Evolutionary conservation across 148 eudicot genomes (phyloP), one percentile per base, ranked within the genome.

Genomic region (Rhododendron molle): DNA sequence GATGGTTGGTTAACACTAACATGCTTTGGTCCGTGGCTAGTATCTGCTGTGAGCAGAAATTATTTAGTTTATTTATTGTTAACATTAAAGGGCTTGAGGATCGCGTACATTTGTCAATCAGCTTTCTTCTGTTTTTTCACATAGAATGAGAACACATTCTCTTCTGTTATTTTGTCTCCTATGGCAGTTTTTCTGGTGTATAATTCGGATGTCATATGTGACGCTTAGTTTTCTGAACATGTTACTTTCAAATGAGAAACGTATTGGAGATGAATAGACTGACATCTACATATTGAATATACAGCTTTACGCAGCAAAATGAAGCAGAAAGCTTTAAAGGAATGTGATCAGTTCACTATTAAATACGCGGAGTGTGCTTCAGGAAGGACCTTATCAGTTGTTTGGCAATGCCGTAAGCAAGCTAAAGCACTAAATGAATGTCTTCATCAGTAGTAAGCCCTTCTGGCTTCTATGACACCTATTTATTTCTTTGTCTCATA

Each of bases 301-400:
- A 67, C 94, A 96, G 99, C 99, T 90, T 89, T 96, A 85, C 96
- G 98, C 90, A 96, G 99, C 93, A 96, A 96, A 91, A 96, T 96
- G 99, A 96, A 96, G 90, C 91, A 88, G 78, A 96, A 96, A 90
- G 99, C 99, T 15, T 88, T 96, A 9, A 95, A 95, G 86, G 93
- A 94, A 89, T 96, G 98, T 74, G 93, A 94, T 87, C 86, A 82
- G 5, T 94, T 87, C 62, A 89, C 95, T 79, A 81, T 93, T 72
- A 94, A 88, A 88, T 96, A 94, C 81, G 99, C 99, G 23, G 97
- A 93, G 90, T 96, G 99, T 91, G 92, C 97, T 84, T n/a, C 86
- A 71, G 99, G 99, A 76, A 96, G 92, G 91, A 96, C 98, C 76
- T 46, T 96, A 60, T 94, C 99, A 7, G 93, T 96, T 86, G 96